Evolutionary conservation across 2,329 filamentous ascomycete genomes (phyloP).

Genomic region (Cladophialophora carrionii): DNA sequence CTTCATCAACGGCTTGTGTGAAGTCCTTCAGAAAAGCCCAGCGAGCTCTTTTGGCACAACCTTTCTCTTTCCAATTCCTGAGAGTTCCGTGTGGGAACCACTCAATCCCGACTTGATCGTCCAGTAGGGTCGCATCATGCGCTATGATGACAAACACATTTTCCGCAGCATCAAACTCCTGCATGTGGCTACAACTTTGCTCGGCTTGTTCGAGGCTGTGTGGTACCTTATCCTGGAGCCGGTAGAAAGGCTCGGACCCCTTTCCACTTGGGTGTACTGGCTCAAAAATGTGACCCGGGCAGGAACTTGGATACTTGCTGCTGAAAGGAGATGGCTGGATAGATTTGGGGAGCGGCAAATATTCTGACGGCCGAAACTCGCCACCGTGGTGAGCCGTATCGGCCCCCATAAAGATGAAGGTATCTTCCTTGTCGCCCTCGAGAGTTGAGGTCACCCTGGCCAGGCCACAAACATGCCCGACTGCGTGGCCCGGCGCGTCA

Average conservation of each 20-base stretch:
- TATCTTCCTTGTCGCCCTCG: constrained; percentile 17
- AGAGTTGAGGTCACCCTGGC: constrained; percentile 46
- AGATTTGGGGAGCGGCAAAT: constrained; percentile 38
- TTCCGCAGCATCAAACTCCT: constrained; percentile 39
- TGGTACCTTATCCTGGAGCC: constrained; percentile 7
- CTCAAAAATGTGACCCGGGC: constrained; percentile 11
- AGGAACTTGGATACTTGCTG: background rate
- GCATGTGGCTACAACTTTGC: constrained; percentile 35
- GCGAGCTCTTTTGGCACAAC: constrained; percentile 35
- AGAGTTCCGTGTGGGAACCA: constrained; percentile 37
- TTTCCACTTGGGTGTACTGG: background rate
- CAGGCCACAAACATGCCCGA: constrained; percentile 56
- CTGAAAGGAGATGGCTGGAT: constrained; percentile 15
- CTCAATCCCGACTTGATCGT: constrained; percentile 34
- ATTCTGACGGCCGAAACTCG: constrained; percentile 40
- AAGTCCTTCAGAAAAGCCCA: constrained; percentile 24
- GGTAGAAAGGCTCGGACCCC: constrained; percentile 20
- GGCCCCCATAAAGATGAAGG: constrained; percentile 57
- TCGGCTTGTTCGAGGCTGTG: constrained; percentile 23
- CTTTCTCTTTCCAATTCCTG: constrained; percentile 44
- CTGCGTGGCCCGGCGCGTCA: constrained; percentile 51
- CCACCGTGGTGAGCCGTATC: constrained; percentile 52
- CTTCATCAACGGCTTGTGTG: background rate
- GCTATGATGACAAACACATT: constrained; percentile 41
- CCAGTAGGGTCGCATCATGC: constrained; percentile 38